Percentiles rank a stretch among this genome's conserved stretches.
Conservation (phyloP, 2,329 filamentous ascomycete species). For the Cladosporium sp. region DNA sequence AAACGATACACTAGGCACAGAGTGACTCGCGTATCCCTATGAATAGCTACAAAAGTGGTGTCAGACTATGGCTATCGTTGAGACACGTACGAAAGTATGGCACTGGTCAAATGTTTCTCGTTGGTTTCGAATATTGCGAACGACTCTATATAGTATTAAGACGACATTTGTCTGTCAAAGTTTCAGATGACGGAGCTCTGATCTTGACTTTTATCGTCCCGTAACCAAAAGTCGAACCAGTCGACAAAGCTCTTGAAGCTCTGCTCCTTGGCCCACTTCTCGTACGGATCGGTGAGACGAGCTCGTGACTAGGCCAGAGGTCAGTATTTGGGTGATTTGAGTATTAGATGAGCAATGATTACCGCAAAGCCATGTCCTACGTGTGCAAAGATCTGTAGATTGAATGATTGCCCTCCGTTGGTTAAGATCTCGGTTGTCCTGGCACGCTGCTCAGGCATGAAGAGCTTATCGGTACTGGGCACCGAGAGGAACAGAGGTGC, state of each 20-base stretch:
- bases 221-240: background rate
- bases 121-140: no score
- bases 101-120: no score
- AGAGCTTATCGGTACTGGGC: conserved; percentile 44
- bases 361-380: conserved; percentile 35
- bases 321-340: background rate
- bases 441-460: conserved; percentile 36
- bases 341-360: background rate
- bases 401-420: conserved; percentile 33
- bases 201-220: background rate
- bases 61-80: no score
- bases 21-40: no score
- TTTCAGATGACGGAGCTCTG: no score
- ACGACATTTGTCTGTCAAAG: no score
- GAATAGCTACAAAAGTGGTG: no score
- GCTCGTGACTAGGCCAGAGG: conserved; percentile 20
- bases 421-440: conserved; percentile 43
- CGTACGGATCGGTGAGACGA: conserved; percentile 42
- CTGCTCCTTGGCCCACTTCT: conserved; percentile 23
- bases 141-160: no score
- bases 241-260: conserved; percentile 26
- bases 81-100: no score
- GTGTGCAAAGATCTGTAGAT: conserved; percentile 31
- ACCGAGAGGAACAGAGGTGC: conserved; percentile 44
- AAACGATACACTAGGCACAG: no score